Evolutionary conservation across 1,139 yeast species (phyloP).

Genomic region (Scheffersomyces quercinus): DNA sequence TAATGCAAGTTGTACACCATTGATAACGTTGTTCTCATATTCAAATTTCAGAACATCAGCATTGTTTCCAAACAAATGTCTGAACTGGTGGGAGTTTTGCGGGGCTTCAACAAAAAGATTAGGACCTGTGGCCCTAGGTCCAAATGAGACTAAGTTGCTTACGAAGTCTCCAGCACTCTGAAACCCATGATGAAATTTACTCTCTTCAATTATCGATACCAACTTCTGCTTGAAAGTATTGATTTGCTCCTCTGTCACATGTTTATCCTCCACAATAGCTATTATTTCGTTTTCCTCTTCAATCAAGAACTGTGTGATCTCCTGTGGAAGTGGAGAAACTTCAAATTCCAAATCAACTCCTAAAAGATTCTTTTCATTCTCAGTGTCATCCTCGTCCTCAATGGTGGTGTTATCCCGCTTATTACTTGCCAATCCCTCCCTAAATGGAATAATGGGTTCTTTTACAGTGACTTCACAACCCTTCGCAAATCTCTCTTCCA

Average conservation of each 20-base stretch:
- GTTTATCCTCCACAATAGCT: conserved; percentile 14
- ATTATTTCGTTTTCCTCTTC: conserved; percentile 42
- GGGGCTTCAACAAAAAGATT: conserved; percentile 66
- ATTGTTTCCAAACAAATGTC: conserved; percentile 22
- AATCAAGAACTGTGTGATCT: conserved; percentile 50
- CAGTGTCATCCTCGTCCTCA: conserved; percentile 17
- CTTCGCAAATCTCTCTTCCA: conserved; percentile 83
- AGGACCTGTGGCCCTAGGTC: conserved; percentile 77
- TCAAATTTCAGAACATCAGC: conserved; percentile 31
- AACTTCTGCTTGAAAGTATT: conserved; percentile 29
- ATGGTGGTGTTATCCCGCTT: conserved; percentile 8
- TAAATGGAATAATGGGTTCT: conserved; percentile 91
- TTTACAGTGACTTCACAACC: conserved; percentile 84
- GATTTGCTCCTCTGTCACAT: conserved; percentile 16
- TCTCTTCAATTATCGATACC: conserved; percentile 27
- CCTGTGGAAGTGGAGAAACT: conserved; percentile 58
- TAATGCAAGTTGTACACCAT: conserved; percentile 84
- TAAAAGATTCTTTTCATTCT: conserved; percentile 31
- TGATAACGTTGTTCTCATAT: conserved; percentile 66
- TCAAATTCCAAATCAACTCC: conserved; percentile 54
- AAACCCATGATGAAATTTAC: conserved; percentile 20
- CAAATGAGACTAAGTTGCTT: conserved; percentile 63
- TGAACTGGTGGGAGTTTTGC: conserved; percentile 30
- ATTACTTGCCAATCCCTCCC: conserved; percentile 71
- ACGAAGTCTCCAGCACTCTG: conserved; percentile 26